These are phyloP conservation scores for Lachnum nothofagi DNA, from an alignment of 2,329 filamentous ascomycete genomes.

Conservation along the genomic window DNA sequence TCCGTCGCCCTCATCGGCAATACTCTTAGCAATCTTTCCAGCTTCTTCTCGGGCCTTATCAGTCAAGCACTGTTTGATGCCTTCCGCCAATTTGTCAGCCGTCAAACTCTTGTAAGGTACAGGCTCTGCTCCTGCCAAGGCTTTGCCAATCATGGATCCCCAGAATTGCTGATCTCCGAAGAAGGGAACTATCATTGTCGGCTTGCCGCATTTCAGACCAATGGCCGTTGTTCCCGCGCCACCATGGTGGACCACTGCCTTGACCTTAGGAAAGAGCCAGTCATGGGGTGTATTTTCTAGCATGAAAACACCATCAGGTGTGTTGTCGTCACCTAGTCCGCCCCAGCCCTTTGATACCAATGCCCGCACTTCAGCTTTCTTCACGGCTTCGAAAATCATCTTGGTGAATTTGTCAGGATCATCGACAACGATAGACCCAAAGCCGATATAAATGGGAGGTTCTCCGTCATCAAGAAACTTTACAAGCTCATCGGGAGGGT, in stretches of 20 bases:
- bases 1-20: constrained; percentile 60
- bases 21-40: constrained; percentile 54
- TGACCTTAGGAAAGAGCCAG: constrained; percentile 67
- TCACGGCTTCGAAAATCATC: constrained; percentile 66
- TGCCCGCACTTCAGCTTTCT: constrained; percentile 61
- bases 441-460: constrained; percentile 67
- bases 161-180: constrained; percentile 78
- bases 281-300: constrained; percentile 71
- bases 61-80: constrained; percentile 62
- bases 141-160: constrained; percentile 62
- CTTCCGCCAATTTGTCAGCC: constrained; percentile 61
- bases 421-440: constrained; percentile 71
- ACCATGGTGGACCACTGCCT: constrained; percentile 68
- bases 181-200: constrained; percentile 73
- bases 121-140: constrained; percentile 60
- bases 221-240: constrained; percentile 73
- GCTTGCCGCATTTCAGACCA: constrained; percentile 64
- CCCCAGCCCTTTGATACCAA: constrained; percentile 74
- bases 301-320: constrained; percentile 63
- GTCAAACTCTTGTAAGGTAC: constrained; percentile 65
- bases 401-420: constrained; percentile 63
- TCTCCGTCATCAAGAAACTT: constrained; percentile 53
- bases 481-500: constrained; percentile 50
- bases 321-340: constrained; percentile 55
- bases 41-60: constrained; percentile 56